phyloP scores from a whole-genome alignment of 257 asterid genomes.

The Petunia axillaris region DNA sequence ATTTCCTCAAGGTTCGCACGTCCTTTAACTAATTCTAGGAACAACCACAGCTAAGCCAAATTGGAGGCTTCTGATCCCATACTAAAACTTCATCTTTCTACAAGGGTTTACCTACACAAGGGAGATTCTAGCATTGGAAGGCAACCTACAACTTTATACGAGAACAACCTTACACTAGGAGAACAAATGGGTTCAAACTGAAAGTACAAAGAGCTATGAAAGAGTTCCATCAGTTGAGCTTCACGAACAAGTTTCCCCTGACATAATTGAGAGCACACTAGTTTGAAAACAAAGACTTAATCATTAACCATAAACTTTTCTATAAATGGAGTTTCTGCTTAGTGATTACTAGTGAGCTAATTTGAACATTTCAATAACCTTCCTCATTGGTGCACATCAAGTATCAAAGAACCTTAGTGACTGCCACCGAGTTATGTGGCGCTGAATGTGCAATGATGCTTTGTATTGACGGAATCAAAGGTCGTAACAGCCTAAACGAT shows the following conservation, averaged over 20 bases:
- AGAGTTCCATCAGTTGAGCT: not conserved
- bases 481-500: constrained; percentile 28
- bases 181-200: constrained; percentile 8
- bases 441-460: not conserved
- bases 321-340: not conserved
- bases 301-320: not conserved
- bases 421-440: constrained; percentile 23
- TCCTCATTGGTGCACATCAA: constrained; percentile 1
- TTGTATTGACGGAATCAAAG: constrained; percentile 10
- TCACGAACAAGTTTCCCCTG: not conserved
- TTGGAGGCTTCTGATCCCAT: not conserved
- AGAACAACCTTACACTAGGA: not conserved
- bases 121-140: not conserved
- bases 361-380: not conserved
- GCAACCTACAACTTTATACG: not conserved
- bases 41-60: not conserved
- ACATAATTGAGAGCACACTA: not conserved
- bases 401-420: not conserved
- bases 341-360: not conserved
- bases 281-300: not conserved
- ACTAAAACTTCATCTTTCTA: not conserved
- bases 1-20: constrained; percentile 3
- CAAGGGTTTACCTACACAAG: not conserved
- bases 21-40: constrained; percentile 1
- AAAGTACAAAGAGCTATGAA: not conserved